Evolutionary conservation across 2,329 filamentous ascomycete species (phyloP).

Genomic region (Pseudogymnoascus sp.): DNA sequence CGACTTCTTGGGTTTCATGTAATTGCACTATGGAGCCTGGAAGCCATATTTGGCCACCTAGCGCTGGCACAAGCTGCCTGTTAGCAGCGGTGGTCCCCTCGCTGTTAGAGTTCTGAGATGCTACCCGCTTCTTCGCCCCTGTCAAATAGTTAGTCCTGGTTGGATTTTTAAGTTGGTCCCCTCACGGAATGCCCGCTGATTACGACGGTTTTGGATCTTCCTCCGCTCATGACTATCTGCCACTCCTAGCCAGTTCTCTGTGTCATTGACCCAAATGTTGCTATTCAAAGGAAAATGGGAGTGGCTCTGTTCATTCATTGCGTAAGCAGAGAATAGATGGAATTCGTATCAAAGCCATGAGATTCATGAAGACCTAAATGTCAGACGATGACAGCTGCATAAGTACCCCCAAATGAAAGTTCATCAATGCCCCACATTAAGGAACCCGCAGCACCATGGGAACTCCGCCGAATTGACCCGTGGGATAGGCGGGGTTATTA

Average conservation of each 20-base stretch:
- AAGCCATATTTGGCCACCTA: background rate
- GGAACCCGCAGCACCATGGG: background rate
- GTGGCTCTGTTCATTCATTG: background rate
- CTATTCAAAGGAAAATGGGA: background rate
- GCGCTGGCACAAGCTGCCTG: background rate
- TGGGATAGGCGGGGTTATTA: background rate
- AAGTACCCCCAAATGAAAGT: background rate
- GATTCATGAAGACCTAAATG: background rate
- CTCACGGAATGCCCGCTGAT: background rate
- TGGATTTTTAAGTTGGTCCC: background rate
- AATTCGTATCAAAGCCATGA: background rate
- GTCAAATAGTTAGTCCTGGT: background rate
- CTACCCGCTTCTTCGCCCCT: background rate
- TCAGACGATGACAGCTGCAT: background rate
- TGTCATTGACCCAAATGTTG: background rate
- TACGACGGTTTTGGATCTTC: background rate
- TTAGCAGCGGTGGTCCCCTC: background rate
- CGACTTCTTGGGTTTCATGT: background rate
- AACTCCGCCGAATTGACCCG: background rate
- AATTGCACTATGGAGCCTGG: background rate
- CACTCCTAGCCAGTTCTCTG: background rate
- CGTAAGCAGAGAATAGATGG: background rate
- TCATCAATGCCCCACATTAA: background rate
- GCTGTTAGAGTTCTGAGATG: background rate
- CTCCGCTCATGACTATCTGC: background rate